These are phyloP conservation scores for Saraca asoca DNA, from an alignment of 331 rosid species.

Conservation along the genomic window DNA sequence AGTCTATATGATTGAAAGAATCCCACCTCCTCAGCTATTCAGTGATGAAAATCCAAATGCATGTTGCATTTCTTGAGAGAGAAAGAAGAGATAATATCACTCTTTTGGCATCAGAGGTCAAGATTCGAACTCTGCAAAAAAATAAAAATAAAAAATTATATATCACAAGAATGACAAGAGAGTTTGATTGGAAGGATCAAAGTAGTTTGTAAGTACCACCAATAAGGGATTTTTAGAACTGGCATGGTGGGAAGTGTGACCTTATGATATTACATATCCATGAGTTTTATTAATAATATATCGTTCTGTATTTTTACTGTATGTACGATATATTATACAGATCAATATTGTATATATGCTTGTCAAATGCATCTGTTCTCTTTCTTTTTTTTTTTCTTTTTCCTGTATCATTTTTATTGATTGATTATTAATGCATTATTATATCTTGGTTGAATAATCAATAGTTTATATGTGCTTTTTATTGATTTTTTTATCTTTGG, in stretches of 20 bases:
- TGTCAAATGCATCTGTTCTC: neutral
- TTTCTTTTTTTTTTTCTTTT: neutral
- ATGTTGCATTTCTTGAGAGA: constrained; percentile 61
- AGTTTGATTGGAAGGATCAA: neutral
- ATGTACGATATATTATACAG: neutral
- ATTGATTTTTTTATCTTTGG: too few species aligned
- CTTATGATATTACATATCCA: too few species aligned
- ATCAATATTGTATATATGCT: too few species aligned
- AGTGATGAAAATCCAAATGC: constrained; percentile 96
- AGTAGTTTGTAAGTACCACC: constrained; percentile 11
- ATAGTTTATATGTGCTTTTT: constrained; percentile 1
- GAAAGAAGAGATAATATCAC: too few species aligned
- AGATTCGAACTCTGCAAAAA: too few species aligned
- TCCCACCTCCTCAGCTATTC: constrained; percentile 89
- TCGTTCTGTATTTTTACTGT: neutral
- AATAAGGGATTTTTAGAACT: neutral
- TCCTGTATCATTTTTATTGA: neutral
- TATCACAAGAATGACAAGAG: too few species aligned
- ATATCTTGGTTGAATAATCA: too few species aligned
- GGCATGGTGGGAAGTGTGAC: too few species aligned
- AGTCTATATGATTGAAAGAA: constrained; percentile 61
- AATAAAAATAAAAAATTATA: neutral
- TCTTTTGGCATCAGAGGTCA: too few species aligned
- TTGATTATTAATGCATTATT: constrained; percentile 11
- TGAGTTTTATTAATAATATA: neutral